phyloP scores from a whole-genome alignment of 2,329 filamentous ascomycete genomes.

The Exophiala oligosperma region DNA sequence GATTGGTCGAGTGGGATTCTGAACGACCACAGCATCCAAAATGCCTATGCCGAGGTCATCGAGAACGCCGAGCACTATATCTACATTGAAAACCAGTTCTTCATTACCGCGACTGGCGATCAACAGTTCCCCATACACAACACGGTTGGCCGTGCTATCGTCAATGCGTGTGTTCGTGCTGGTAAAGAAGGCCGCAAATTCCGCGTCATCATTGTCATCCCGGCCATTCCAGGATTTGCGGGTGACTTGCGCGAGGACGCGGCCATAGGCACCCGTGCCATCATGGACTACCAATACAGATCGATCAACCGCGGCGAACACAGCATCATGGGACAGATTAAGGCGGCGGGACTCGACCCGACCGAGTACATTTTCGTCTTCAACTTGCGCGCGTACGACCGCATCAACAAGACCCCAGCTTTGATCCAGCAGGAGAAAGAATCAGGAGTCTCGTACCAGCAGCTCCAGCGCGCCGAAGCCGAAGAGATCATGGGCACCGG shows the following conservation, averaged over 20 bases:
- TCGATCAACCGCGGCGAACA: constrained; percentile 89
- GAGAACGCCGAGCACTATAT: constrained; percentile 86
- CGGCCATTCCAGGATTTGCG: constrained; percentile 89
- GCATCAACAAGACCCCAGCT: constrained; percentile 76
- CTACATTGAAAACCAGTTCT: constrained; percentile 99
- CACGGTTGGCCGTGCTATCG: constrained; percentile 81
- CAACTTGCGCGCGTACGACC: constrained; percentile 89
- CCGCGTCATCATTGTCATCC: constrained; percentile 84
- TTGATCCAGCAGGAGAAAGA: constrained; percentile 75
- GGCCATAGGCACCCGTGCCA: constrained; percentile 82
- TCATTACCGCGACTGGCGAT: constrained; percentile 92
- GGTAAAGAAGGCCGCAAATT: constrained; percentile 84
- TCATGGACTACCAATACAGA: constrained; percentile 99
- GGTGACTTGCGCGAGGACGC: constrained; percentile 83
- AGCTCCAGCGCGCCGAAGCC: constrained; percentile 83
- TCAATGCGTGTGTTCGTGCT: constrained; percentile 82
- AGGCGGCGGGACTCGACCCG: constrained; percentile 34
- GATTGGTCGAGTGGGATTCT: constrained; percentile 95
- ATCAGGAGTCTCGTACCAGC: constrained; percentile 79
- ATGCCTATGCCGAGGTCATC: constrained; percentile 83
- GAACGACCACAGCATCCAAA: constrained; percentile 81
- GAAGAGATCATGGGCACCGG: constrained; percentile 81
- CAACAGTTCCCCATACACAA: constrained; percentile 84
- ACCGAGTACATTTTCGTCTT: constrained; percentile 83
- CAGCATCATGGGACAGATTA: constrained; percentile 82